These are phyloP conservation scores for Malassezia pachydermatis DNA, from an alignment of 1,284 basidiomycete species.

Conservation along the genomic window DNA sequence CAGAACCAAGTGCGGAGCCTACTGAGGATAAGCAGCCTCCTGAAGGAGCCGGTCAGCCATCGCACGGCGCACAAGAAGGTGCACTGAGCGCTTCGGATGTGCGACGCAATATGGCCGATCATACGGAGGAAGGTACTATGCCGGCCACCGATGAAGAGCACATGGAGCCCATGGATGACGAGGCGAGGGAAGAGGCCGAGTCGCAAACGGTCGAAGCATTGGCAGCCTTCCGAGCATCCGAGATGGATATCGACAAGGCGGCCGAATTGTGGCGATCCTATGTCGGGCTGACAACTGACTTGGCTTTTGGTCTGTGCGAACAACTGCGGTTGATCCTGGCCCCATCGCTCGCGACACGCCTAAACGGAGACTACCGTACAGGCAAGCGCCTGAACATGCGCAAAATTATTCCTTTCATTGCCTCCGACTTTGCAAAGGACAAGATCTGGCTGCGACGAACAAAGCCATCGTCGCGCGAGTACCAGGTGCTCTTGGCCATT, in stretches of 20 bases:
- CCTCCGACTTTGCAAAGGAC: slow-evolving; percentile 97
- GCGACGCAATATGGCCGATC: slow-evolving; percentile 16
- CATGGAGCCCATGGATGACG: slow-evolving; percentile 28
- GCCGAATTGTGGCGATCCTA: slow-evolving; percentile 82
- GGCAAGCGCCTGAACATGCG: slow-evolving; percentile 99
- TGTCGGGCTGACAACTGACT: slow-evolving; percentile 75
- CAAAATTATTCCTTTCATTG: slow-evolving; percentile 96
- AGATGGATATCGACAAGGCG: slow-evolving; percentile 54
- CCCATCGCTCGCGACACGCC: slow-evolving; percentile 82
- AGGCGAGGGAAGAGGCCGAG: slow-evolving; percentile 27
- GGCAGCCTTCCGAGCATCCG: slow-evolving; percentile 57
- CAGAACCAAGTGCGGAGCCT: neutral
- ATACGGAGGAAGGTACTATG: slow-evolving; percentile 52
- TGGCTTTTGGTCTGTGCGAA: slow-evolving; percentile 69
- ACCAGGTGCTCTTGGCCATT: slow-evolving; percentile 86
- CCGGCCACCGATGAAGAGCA: slow-evolving; percentile 35
- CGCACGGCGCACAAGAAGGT: slow-evolving; percentile 24
- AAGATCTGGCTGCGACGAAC: slow-evolving; percentile 97
- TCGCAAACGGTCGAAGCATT: slow-evolving; percentile 37
- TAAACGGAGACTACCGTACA: slow-evolving; percentile 93
- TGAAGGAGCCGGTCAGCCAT: neutral
- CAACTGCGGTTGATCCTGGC: slow-evolving; percentile 93
- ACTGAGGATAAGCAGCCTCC: neutral
- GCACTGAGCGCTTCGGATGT: slow-evolving; percentile 37
- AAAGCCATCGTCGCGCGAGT: slow-evolving; percentile 83